These are phyloP conservation scores for Fusarium sp. DNA, from an alignment of 2,329 filamentous ascomycete species.

Conservation along the genomic window DNA sequence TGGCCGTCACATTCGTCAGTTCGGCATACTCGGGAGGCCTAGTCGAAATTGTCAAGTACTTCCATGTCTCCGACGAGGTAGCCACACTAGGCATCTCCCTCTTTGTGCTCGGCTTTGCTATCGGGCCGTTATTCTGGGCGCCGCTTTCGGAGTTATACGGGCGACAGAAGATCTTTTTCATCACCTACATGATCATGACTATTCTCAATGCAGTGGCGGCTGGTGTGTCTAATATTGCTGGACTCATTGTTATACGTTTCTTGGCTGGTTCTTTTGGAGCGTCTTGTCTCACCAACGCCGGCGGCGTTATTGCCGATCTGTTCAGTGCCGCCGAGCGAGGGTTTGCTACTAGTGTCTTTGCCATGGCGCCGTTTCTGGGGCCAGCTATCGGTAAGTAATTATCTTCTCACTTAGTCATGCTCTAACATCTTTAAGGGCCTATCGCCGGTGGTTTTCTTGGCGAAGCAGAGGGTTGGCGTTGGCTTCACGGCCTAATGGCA, in stretches of 20 bases:
- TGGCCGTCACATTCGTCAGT: conserved; percentile 79
- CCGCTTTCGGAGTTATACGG: conserved; percentile 76
- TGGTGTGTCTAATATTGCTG: conserved; percentile 67
- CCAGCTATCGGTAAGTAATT: conserved; percentile 19
- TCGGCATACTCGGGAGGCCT: conserved; percentile 76
- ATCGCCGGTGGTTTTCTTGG: conserved; percentile 72
- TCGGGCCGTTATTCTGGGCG: conserved; percentile 76
- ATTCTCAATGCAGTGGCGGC: conserved; percentile 74
- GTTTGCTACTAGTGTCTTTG: conserved; percentile 69
- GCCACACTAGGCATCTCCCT: conserved; percentile 75
- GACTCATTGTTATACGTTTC: conserved; percentile 75
- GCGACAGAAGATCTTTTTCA: conserved; percentile 70
- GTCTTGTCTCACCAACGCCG: conserved; percentile 69
- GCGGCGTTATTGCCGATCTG: conserved; percentile 72
- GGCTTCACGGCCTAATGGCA: conserved; percentile 53
- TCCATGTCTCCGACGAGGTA: conserved; percentile 66
- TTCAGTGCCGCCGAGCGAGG: conserved; percentile 66
- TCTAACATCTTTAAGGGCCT: conserved; percentile 55
- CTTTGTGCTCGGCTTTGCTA: conserved; percentile 73
- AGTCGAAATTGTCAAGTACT: conserved; percentile 67
- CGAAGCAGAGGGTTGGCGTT: conserved; percentile 70
- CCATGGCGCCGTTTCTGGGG: conserved; percentile 60
- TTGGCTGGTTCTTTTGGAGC: conserved; percentile 73
- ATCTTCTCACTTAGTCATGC: accelerated
- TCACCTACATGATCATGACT: conserved; percentile 69